Evolutionary conservation across 257 asterid species (phyloP).

Genomic region (Asclepias syriaca): DNA sequence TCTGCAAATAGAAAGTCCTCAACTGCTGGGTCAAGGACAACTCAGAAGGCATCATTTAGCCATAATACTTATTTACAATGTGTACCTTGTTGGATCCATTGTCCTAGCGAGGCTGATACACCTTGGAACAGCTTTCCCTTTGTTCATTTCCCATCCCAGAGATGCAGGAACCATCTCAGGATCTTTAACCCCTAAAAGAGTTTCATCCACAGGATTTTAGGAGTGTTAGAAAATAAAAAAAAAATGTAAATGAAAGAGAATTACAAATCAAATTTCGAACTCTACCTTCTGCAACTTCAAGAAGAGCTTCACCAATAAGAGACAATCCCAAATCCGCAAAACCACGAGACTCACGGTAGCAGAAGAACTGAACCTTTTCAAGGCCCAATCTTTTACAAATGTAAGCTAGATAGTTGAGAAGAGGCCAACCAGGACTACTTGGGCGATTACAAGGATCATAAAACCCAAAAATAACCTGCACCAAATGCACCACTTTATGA

Average conservation of each 20-base stretch:
- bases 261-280: conserved; percentile 10
- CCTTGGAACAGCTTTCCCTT: conserved; percentile 52
- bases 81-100: conserved; percentile 91
- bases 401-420: conserved; percentile 72
- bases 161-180: conserved; percentile 49
- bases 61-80: conserved; percentile 10
- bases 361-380: conserved; percentile 54
- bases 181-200: conserved; percentile 45
- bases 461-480: conserved; percentile 82
- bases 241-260: conserved; percentile 12
- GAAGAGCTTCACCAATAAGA: conserved; percentile 73
- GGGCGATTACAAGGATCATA: conserved; percentile 87
- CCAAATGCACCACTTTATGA: not conserved
- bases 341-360: conserved; percentile 92
- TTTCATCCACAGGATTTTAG: conserved; percentile 6
- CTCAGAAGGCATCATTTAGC: conserved; percentile 11
- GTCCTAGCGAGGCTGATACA: conserved; percentile 78
- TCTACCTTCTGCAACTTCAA: conserved; percentile 68
- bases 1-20: conserved; percentile 39
- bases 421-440: conserved; percentile 93
- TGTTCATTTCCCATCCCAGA: conserved; percentile 83
- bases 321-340: conserved; percentile 76
- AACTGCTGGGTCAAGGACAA: conserved; percentile 14
- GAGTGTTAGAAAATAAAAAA: conserved; percentile 20
- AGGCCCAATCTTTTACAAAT: conserved; percentile 64